Evolutionary conservation across 129 eudicot species (phyloP), one percentile per base, ranked within the genome.

Genomic region (Flaveria brownii): DNA sequence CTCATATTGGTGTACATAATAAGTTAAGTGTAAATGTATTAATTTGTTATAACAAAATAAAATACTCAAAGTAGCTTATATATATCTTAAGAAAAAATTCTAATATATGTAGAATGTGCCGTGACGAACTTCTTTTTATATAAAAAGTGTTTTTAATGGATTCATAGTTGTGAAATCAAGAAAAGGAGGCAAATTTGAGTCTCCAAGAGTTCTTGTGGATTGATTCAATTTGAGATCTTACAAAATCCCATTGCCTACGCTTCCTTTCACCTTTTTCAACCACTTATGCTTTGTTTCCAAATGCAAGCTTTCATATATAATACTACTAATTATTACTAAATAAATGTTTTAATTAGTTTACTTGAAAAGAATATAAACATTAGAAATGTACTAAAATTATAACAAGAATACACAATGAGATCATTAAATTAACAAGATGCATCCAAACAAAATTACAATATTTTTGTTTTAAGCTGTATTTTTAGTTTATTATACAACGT

Each of bases 111-210:
- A 14, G 46, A 63, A 1, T 18, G 45, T 63, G 43, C 6, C 39
- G 57, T 52, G 20, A 72, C 43, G 77, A 8, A 9, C 14, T 22
- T 45, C 11, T 68, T 42, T 20, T 12, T 20, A 68, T 20, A 42
- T 49, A 41, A 20, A n/a, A 42, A 3, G 15, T 16, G 3, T 17
- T 17, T 20, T 26, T 61, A 4, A 39, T 72, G 50, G 83, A 79
- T 51, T 25, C 16, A 42, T 65, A 66, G 51, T 73, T 75, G 60
- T 54, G 71, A 74, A 67, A 74, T 80, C 84, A 80, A 80, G 76
- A 80, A 74, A 73, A 80, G 75, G 65, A 75, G 70, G 80, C 80
- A 66, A 74, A 67, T 80, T 80, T 74, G 75, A 74, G 80, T 74
- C 71, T 80, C 70, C 80, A 80, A 74, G 83, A 74, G 80, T 43